Evolutionary conservation across 2,329 filamentous ascomycete genomes (phyloP).

Genomic region (Trichoderma gracile): DNA sequence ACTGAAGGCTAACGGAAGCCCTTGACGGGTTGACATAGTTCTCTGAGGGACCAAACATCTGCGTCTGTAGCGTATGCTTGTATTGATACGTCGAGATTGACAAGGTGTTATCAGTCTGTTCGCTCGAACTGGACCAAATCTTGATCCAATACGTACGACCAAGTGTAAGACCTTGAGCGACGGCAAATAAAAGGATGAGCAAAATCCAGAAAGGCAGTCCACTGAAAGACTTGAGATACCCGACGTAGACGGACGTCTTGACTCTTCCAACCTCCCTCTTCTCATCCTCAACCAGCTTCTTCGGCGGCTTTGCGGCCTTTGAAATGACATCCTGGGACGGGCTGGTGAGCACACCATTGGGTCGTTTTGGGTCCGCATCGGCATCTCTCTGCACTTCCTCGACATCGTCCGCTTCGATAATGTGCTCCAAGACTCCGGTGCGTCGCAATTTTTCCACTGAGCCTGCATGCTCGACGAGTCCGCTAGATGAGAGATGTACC

Average conservation of each 20-base stretch:
- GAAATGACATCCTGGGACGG: not conserved
- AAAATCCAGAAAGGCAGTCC: slow-evolving; percentile 3
- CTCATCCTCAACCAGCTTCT: slow-evolving; percentile 21
- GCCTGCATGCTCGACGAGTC: slow-evolving; percentile 14
- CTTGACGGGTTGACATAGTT: not conserved
- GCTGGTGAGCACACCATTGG: not conserved
- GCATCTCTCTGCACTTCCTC: slow-evolving; percentile 5
- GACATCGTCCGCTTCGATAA: slow-evolving; percentile 13
- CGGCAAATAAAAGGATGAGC: slow-evolving; percentile 2
- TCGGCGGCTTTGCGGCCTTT: not conserved
- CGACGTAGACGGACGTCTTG: slow-evolving; percentile 14
- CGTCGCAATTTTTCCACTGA: slow-evolving; percentile 11
- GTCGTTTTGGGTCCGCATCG: not conserved
- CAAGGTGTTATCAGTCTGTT: not conserved
- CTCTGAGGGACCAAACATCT: not conserved
- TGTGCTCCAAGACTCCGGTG: slow-evolving; percentile 5
- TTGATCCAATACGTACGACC: slow-evolving; percentile 19
- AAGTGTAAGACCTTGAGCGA: not conserved
- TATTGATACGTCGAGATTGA: not conserved
- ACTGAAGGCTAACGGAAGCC: not conserved
- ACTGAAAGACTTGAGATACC: slow-evolving; percentile 14
- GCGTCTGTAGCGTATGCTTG: not conserved
- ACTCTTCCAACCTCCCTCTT: slow-evolving; percentile 16
- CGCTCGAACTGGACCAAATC: slow-evolving; percentile 2
- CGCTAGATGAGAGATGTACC: slow-evolving; percentile 37